Conservation (phyloP, 2,329 filamentous ascomycete species). For the Apiospora marii region DNA sequence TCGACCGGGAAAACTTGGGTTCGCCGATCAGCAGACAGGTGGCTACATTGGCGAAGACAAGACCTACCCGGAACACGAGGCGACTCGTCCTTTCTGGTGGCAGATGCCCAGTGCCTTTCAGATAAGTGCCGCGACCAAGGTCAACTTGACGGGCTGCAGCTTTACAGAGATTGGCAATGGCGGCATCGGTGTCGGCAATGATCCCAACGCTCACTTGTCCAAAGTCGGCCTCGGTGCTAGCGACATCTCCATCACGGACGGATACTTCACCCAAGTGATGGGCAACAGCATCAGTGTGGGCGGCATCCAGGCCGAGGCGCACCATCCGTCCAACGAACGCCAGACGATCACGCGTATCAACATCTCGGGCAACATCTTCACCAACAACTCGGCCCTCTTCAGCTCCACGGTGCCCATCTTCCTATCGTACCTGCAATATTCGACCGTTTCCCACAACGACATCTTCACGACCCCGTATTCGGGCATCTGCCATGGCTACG, state of each 20-base stretch:
- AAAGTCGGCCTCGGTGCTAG: constrained; percentile 3
- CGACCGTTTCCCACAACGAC: constrained; percentile 9
- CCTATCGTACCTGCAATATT: constrained; percentile 13
- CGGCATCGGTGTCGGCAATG: constrained; percentile 11
- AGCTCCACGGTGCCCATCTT: constrained; percentile 22
- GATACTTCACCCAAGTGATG: constrained; percentile 22
- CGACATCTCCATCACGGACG: constrained; percentile 1
- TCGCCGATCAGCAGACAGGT: constrained; percentile 5
- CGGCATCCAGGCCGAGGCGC: constrained; percentile 16
- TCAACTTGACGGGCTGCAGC: not conserved
- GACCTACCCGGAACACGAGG: constrained; percentile 14
- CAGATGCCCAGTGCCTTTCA: constrained; percentile 21
- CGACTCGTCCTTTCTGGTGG: constrained; percentile 12
- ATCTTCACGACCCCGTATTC: not conserved
- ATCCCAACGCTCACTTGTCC: constrained; percentile 15
- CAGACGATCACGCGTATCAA: not conserved
- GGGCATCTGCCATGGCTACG: constrained; percentile 17
- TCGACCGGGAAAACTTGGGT: not conserved
- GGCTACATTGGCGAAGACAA: constrained; percentile 20
- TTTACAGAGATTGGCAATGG: not conserved
- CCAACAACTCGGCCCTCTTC: constrained; percentile 21
- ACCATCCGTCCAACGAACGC: not conserved
- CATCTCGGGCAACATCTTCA: constrained; percentile 21
- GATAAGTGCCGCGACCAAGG: constrained; percentile 16
- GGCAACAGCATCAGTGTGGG: constrained; percentile 22